phyloP scores from a whole-genome alignment of 345 rosid species.

The Viola odorata region DNA sequence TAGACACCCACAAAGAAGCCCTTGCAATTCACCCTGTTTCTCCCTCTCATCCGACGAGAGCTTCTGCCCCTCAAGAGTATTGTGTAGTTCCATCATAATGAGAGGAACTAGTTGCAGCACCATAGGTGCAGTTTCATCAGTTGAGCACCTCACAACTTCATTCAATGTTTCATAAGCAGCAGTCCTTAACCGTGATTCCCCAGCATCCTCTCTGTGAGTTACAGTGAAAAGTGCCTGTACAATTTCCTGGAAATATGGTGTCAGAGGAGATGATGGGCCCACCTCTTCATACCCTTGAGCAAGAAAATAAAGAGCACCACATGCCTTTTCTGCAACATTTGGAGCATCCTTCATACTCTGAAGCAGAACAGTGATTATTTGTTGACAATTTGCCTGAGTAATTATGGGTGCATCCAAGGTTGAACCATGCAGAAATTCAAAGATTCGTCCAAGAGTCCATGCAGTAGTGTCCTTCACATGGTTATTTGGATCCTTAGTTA shows the following conservation, averaged over 20 bases:
- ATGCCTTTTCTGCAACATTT: conserved; percentile 69
- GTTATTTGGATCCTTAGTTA: conserved; percentile 39
- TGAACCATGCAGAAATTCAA: conserved; percentile 73
- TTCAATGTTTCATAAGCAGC: conserved; percentile 71
- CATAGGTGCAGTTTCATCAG: conserved; percentile 62
- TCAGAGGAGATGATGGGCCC: conserved; percentile 47
- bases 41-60: conserved; percentile 51
- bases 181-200: conserved; percentile 63
- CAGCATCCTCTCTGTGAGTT: conserved; percentile 69
- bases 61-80: conserved; percentile 60
- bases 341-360: conserved; percentile 71
- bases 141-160: conserved; percentile 69
- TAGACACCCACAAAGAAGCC: conserved; percentile 71
- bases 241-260: conserved; percentile 71
- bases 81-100: conserved; percentile 66
- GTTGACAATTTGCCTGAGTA: conserved; percentile 67
- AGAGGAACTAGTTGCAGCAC: conserved; percentile 55
- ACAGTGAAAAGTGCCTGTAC: conserved; percentile 65
- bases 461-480: conserved; percentile 53
- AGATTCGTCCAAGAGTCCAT: conserved; percentile 73
- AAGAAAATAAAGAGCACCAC: conserved; percentile 65
- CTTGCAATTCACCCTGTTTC: conserved; percentile 64
- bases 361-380: conserved; percentile 61
- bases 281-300: conserved; percentile 68
- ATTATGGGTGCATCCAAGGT: conserved; percentile 53